Percentiles rank a stretch among this genome's conserved stretches.
phyloP scores from a whole-genome alignment of 306 rosid species.

The Acacia confusa region DNA sequence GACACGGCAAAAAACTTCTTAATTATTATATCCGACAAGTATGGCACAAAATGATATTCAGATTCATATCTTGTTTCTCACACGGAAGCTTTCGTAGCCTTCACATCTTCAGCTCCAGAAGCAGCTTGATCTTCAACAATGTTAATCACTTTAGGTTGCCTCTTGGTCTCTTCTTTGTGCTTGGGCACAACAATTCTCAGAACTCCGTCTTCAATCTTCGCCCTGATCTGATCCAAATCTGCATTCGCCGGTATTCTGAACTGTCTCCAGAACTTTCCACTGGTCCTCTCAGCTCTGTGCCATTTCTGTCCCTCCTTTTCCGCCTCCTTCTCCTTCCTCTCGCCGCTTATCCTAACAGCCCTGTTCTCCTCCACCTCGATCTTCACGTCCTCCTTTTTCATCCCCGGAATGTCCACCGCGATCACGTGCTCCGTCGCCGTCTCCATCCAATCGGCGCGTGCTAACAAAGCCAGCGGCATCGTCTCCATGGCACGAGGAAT shows the following conservation, averaged over 20 bases:
- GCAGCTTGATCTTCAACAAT: constrained; percentile 7
- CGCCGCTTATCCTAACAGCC: constrained; percentile 47
- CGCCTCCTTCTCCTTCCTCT: constrained; percentile 29
- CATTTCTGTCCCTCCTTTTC: constrained; percentile 38
- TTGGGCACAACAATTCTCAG: constrained; percentile 43
- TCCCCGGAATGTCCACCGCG: constrained; percentile 40
- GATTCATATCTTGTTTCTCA: neutral
- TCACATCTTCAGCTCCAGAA: constrained; percentile 28
- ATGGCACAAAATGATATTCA: neutral
- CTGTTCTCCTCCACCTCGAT: constrained; percentile 50
- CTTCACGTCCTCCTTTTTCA: constrained; percentile 43
- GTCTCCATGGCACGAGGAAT: constrained; percentile 27
- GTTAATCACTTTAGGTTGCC: constrained; percentile 34
- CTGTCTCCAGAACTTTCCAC: constrained; percentile 52
- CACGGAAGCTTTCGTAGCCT: constrained; percentile 21
- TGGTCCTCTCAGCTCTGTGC: constrained; percentile 44
- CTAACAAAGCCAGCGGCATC: constrained; percentile 44
- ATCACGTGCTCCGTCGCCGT: constrained; percentile 35
- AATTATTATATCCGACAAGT: neutral
- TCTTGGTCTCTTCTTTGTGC: constrained; percentile 37
- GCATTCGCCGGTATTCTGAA: constrained; percentile 44
- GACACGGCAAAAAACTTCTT: neutral
- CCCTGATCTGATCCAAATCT: constrained; percentile 41
- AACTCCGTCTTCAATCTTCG: constrained; percentile 29
- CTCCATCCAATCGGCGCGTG: constrained; percentile 56